Base-by-base conservation (phyloP, 2,329 filamentous ascomycete genomes). In the Sclerotinia sclerotiorum region DNA sequence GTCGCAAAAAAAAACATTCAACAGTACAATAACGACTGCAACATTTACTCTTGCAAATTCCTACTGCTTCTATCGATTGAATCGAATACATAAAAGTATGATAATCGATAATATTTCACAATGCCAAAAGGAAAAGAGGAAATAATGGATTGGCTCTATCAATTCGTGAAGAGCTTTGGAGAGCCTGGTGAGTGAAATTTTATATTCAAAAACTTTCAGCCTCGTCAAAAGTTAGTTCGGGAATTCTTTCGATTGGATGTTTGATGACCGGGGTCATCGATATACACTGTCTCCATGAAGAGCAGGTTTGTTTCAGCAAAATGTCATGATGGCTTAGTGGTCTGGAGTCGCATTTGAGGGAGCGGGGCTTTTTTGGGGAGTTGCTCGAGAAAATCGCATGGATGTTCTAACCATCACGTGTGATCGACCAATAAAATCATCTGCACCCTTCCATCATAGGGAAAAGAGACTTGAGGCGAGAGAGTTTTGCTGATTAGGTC, bases 61-160 rank as follows among this genome's bases (percentile, higher is more conserved):
- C 15, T 21, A 49, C 51, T 57, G 29, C 42, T 39, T 32, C 27
- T 24, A 15, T 64, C n/a, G 15, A 24, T 58, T 48, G 49, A 10
- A n/a, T 24, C 17, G 19, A 13, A 27, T 32, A 7, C 29, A 44
- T 32, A 29, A 51, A n/a, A 68, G 29, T 42, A 68, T 68, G 67
- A 32, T 17, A 64, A 10, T 54, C 29, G 51, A 68, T 49, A 51
- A 7, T 3, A 58, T 35, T 52, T 65, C 60, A 24, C 52, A 58
- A 68, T 68, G 60, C 7, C 27, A 24, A 42, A 65, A 65, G 62
- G 49, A 49, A 57, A 35, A 60, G 67, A 65, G 24, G 48, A 68
- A 64, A 65, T 68, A 46, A 68, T 68, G 32, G 52, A 56, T 56
- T 68, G 67, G 67, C 27, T 64, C 44, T 39, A 48, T 39, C 49